These are phyloP conservation scores for Chrysanthemum seticuspe DNA, from an alignment of 129 eudicot species.

Conservation along the genomic window DNA sequence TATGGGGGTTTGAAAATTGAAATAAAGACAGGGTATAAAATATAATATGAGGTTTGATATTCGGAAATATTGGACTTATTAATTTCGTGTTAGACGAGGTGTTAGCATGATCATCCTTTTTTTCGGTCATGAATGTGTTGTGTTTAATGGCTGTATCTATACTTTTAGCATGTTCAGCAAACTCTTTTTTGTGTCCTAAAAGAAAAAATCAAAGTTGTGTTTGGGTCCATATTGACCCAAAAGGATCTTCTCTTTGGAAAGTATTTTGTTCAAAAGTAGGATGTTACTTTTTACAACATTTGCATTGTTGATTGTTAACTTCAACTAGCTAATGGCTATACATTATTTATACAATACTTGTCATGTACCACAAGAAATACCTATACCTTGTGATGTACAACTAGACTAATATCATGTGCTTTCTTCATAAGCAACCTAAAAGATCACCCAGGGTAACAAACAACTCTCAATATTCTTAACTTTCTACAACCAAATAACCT, in stretches of 20 bases:
- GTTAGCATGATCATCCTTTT: neutral
- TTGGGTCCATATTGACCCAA: too few relatives aligned
- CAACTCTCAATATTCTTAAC: slow-evolving; percentile 35
- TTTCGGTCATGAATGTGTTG: neutral
- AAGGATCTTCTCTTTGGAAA: neutral
- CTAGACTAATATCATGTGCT: slow-evolving; percentile 30
- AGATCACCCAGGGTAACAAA: slow-evolving; percentile 20
- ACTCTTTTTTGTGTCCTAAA: neutral
- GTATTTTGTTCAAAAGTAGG: neutral
- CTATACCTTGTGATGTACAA: slow-evolving; percentile 34
- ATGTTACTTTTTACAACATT: neutral
- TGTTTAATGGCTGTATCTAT: neutral
- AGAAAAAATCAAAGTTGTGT: too few relatives aligned
- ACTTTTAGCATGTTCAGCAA: neutral
- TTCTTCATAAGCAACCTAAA: slow-evolving; percentile 24
- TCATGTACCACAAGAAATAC: slow-evolving; percentile 36
- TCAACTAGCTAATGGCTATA: slow-evolving; percentile 3
- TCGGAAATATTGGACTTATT: neutral
- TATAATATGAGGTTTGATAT: neutral
- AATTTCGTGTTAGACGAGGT: neutral
- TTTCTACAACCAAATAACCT: slow-evolving; percentile 27
- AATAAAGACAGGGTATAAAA: neutral
- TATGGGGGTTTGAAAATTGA: neutral
- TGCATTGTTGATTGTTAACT: neutral
- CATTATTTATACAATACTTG: slow-evolving; percentile 26